Conservation (phyloP, 495 filamentous ascomycete species). For the Penicillium cataractarum region DNA sequence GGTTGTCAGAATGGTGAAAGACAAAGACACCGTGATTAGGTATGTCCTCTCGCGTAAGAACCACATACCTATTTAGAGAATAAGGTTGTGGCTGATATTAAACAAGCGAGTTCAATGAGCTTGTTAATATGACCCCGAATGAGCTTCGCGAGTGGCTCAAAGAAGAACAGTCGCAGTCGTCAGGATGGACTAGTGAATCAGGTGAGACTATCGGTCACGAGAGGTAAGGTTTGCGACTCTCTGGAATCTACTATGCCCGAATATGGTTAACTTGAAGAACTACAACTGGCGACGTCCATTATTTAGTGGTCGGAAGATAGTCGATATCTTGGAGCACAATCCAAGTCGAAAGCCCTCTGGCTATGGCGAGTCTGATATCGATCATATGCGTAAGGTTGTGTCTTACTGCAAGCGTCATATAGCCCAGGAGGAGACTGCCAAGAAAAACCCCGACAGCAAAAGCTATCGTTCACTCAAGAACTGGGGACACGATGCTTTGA, state of each 20-base stretch:
- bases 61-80: slow-evolving; percentile 7
- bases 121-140: slow-evolving; percentile 67
- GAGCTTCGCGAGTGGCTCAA: slow-evolving; percentile 67
- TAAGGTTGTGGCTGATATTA: slow-evolving; percentile 30
- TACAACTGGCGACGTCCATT: background rate
- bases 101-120: slow-evolving; percentile 64
- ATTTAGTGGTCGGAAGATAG: slow-evolving; percentile 62
- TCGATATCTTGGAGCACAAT: slow-evolving; percentile 65
- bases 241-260: background rate
- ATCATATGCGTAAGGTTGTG: slow-evolving; percentile 68
- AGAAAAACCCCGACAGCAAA: slow-evolving; percentile 56
- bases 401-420: slow-evolving; percentile 67
- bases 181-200: slow-evolving; percentile 61
- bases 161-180: slow-evolving; percentile 52
- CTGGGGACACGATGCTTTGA: slow-evolving; percentile 68
- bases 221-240: slow-evolving; percentile 41
- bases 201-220: slow-evolving; percentile 70
- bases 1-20: slow-evolving; percentile 57
- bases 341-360: slow-evolving; percentile 55
- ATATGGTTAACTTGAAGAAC: background rate
- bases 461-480: slow-evolving; percentile 67
- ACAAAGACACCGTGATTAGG: slow-evolving; percentile 59
- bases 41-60: slow-evolving; percentile 29
- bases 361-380: slow-evolving; percentile 60
- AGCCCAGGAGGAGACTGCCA: slow-evolving; percentile 64